A percentile compares a stretch with the other conserved stretches of the same genome.
Evolutionary conservation across 2,329 filamentous ascomycete species (phyloP).

Genomic region (Dactylellina leptospora): DNA sequence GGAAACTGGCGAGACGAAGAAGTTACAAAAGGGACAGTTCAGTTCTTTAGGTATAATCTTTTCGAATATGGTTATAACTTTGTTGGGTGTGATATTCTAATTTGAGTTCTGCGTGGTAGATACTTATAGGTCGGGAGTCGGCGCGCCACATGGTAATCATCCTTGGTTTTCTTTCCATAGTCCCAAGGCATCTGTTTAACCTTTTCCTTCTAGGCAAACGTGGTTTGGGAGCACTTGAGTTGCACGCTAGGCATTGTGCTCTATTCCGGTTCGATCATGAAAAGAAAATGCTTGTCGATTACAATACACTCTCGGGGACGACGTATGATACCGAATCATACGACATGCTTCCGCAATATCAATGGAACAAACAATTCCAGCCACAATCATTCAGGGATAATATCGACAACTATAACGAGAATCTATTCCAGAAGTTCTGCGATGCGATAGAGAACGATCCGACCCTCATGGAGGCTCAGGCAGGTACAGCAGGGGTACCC

Average conservation of each 20-base stretch:
- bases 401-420: slow-evolving; percentile 55
- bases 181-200: neutral
- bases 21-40: slow-evolving; percentile 24
- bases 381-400: slow-evolving; percentile 3
- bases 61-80: too few species aligned
- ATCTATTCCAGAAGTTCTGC: slow-evolving; percentile 50
- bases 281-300: slow-evolving; percentile 45
- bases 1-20: slow-evolving; percentile 21
- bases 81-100: too few species aligned
- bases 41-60: slow-evolving; percentile 9
- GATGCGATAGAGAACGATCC: slow-evolving; percentile 19
- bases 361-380: slow-evolving; percentile 54
- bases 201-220: slow-evolving; percentile 22
- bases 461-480: neutral
- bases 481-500: neutral
- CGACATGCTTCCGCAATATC: slow-evolving; percentile 56
- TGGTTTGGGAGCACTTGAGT: slow-evolving; percentile 20
- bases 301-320: slow-evolving; percentile 24
- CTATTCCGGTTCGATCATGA: slow-evolving; percentile 38
- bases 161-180: neutral
- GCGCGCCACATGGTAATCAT: slow-evolving; percentile 39
- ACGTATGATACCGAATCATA: slow-evolving; percentile 54
- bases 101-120: too few species aligned
- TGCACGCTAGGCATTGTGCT: slow-evolving; percentile 51
- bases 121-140: slow-evolving; percentile 33